Conservation (phyloP, 257 asterid species). For the Jaltomata sinuosa region DNA sequence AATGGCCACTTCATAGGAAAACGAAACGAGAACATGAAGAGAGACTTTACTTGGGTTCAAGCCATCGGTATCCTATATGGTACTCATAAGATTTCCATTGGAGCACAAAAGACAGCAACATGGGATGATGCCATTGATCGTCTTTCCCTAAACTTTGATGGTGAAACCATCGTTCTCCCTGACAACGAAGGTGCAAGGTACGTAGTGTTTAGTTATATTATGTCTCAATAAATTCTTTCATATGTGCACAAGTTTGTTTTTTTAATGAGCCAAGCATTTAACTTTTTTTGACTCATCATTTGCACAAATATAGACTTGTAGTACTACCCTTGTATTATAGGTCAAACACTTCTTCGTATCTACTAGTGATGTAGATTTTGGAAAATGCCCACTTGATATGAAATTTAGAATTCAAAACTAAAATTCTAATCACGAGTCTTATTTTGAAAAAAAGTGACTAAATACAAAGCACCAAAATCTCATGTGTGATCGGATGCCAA, state of each 20-base stretch:
- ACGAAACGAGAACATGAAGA: constrained; percentile 22
- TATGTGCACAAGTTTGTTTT: neutral
- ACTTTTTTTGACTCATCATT: neutral
- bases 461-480: too few relatives aligned
- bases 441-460: too few relatives aligned
- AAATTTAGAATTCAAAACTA: too few relatives aligned
- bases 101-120: constrained; percentile 34
- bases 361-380: too few relatives aligned
- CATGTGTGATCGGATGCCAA: too few relatives aligned
- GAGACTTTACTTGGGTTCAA: constrained; percentile 73
- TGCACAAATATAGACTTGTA: neutral
- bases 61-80: constrained; percentile 39
- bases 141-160: constrained; percentile 30
- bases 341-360: too few relatives aligned
- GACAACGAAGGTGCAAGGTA: constrained; percentile 18
- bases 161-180: constrained; percentile 21
- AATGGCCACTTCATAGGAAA: constrained; percentile 60
- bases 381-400: too few relatives aligned
- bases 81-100: constrained; percentile 27
- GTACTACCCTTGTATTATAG: too few relatives aligned
- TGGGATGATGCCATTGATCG: constrained; percentile 43
- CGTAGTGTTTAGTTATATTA: neutral
- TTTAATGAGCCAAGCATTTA: neutral
- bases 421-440: too few relatives aligned
- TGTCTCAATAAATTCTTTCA: neutral